Evolutionary conservation across 768 basidiomycete species (phyloP), one percentile per base, ranked within the genome.

Genomic region (Pleurotus tuber-regium): DNA sequence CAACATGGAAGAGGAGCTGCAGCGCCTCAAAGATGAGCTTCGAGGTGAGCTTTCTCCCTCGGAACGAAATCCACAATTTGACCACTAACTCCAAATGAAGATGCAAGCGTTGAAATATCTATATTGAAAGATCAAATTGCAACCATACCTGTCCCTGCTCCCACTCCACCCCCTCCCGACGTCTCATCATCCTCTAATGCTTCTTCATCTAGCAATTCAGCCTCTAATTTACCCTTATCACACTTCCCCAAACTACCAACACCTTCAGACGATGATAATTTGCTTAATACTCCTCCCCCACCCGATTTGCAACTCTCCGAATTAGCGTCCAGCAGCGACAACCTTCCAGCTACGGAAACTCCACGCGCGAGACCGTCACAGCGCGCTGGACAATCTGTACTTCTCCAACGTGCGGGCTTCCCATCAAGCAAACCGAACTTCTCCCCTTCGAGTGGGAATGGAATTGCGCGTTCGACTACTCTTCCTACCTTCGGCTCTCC

Each of bases 11-110:
- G 95, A 96, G 66, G 89, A 95, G 61, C 80, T 77, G 41, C 97
- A 98, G 67, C 80, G 97, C 39, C 65, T 96, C 53, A 92, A 84
- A 66, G 97, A 98, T 61, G 95, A 98, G 63, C 70, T 98, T 35
- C 76, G 94, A 83, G 96, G 96, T 91, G 57, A 54, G 74, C 59
- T 40, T 35, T 43, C 26, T 47, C 7, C 11, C 43, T 2, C n/a
- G n/a, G n/a, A n/a, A n/a, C n/a, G n/a, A n/a, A n/a, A n/a, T n/a
- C n/a, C n/a, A n/a, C n/a, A n/a, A 23, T n/a, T 43, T 19, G 52
- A 28, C 26, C 41, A 68, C 54, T 63, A 42, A 51, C 40, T 41
- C 26, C 24, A 53, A 30, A 39, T 40, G 26, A 59, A 96, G 94
- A 96, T 71, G 83, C 90, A 49, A 88, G 84, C 55, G 86, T 84